phyloP scores from a whole-genome alignment of 352 stramenopile genomes.

The Thraustochytrium striatum region DNA sequence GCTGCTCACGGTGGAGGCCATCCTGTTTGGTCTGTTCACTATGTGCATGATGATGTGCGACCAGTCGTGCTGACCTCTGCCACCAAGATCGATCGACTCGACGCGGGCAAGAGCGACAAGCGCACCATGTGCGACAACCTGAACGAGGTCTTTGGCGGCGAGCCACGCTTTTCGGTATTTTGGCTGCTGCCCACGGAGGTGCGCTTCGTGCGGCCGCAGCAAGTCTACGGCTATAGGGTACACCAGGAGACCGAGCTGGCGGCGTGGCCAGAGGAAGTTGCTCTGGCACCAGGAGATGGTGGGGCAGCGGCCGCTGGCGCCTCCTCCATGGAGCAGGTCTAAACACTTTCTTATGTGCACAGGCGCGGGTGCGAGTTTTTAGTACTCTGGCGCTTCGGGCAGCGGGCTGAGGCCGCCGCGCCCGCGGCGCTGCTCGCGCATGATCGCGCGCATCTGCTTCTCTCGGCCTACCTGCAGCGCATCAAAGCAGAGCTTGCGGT shows the following conservation, averaged over 20 bases:
- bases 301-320: too few relatives aligned
- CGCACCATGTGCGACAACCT: conserved; percentile 47
- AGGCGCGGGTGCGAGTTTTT: too few relatives aligned
- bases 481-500: conserved; percentile 41
- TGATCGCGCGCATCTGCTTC: not conserved
- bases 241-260: conserved; percentile 18
- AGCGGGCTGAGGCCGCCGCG: not conserved
- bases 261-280: conserved; percentile 13
- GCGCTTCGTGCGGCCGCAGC: conserved; percentile 12
- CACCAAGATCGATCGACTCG: conserved; percentile 94
- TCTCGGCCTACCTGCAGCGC: conserved; percentile 2
- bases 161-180: conserved; percentile 35
- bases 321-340: too few relatives aligned
- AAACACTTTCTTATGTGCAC: too few relatives aligned
- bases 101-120: conserved; percentile 75
- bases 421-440: not conserved
- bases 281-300: too few relatives aligned
- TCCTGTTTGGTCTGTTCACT: conserved; percentile 97
- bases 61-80: conserved; percentile 91
- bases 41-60: conserved; percentile 94
- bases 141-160: conserved; percentile 56
- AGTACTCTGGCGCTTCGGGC: too few relatives aligned
- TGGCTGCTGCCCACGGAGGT: conserved; percentile 49
- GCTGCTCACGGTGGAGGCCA: conserved; percentile 73
- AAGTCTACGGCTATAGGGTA: conserved; percentile 32